phyloP scores from a whole-genome alignment of 768 basidiomycete species.

The Phaeotremella fagi region DNA sequence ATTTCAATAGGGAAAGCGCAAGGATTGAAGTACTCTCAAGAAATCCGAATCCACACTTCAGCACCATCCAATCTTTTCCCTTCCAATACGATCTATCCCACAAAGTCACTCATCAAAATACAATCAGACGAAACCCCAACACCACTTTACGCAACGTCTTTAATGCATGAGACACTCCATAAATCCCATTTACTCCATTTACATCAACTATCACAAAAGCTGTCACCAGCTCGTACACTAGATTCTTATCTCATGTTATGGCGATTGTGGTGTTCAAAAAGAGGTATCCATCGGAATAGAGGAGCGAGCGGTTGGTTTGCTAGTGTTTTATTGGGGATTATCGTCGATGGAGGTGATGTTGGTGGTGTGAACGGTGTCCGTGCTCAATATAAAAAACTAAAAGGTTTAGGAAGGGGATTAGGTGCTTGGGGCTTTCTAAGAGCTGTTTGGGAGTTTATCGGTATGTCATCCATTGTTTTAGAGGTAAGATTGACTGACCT shows the following conservation, averaged over 20 bases:
- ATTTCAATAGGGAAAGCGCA: slow-evolving; percentile 35
- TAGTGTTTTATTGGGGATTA: slow-evolving; percentile 51
- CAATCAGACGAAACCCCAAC: slow-evolving; percentile 52
- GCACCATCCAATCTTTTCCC: slow-evolving; percentile 57
- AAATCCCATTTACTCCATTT: slow-evolving; percentile 56
- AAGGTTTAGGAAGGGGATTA: slow-evolving; percentile 68
- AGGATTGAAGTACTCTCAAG: slow-evolving; percentile 58
- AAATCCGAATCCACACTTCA: slow-evolving; percentile 69
- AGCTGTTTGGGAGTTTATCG: slow-evolving; percentile 74
- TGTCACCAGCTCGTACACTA: slow-evolving; percentile 59
- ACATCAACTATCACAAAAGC: slow-evolving; percentile 56
- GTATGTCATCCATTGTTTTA: slow-evolving; percentile 58
- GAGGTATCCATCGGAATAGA: slow-evolving; percentile 53
- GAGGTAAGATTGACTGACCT: background rate
- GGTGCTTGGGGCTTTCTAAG: slow-evolving; percentile 88
- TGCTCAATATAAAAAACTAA: slow-evolving; percentile 50
- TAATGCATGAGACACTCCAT: slow-evolving; percentile 54
- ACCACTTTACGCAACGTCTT: slow-evolving; percentile 71
- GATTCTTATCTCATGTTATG: slow-evolving; percentile 70
- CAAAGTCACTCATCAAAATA: slow-evolving; percentile 63
- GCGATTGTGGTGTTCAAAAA: slow-evolving; percentile 82
- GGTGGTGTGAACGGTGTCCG: slow-evolving; percentile 37
- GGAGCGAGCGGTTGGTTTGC: slow-evolving; percentile 57
- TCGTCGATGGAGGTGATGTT: slow-evolving; percentile 60
- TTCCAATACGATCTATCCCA: slow-evolving; percentile 60